Evolutionary conservation across 768 basidiomycete species (phyloP).

Genomic region (Zangia roseola): DNA sequence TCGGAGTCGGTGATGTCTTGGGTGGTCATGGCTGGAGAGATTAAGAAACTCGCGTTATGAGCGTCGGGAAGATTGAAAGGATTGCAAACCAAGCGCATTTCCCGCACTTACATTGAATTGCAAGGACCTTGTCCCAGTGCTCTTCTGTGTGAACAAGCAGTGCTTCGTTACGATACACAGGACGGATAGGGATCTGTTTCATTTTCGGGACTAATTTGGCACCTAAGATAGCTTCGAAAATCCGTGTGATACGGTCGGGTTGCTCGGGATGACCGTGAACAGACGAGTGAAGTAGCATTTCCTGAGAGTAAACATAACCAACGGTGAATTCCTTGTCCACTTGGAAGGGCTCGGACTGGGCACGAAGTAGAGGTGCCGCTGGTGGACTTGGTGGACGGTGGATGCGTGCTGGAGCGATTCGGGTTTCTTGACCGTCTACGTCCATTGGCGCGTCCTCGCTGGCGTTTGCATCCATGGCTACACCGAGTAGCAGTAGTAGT

Average conservation of each 20-base stretch:
- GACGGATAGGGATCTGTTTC: slow-evolving; percentile 74
- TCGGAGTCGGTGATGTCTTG: slow-evolving; percentile 76
- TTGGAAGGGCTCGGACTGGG: slow-evolving; percentile 34
- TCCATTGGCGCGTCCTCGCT: slow-evolving; percentile 26
- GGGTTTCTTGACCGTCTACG: slow-evolving; percentile 22
- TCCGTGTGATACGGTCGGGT: slow-evolving; percentile 73
- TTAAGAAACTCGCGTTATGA: slow-evolving; percentile 16
- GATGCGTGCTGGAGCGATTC: not conserved
- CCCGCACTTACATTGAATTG: slow-evolving; percentile 68
- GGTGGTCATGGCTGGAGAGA: slow-evolving; percentile 59
- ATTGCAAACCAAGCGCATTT: slow-evolving; percentile 1
- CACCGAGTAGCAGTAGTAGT: slow-evolving; percentile 1
- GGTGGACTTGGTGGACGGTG: slow-evolving; percentile 21
- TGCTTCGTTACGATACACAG: slow-evolving; percentile 74
- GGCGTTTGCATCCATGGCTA: slow-evolving; percentile 7
- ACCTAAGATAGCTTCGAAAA: slow-evolving; percentile 64
- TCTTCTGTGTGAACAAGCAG: slow-evolving; percentile 88
- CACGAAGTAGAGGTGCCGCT: slow-evolving; percentile 15
- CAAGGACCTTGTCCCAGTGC: slow-evolving; percentile 88
- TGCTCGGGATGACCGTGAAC: slow-evolving; percentile 72
- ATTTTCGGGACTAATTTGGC: slow-evolving; percentile 65
- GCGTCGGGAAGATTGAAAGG: not conserved
- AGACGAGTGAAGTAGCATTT: slow-evolving; percentile 84
- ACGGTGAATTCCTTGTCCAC: slow-evolving; percentile 39
- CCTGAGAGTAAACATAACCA: slow-evolving; percentile 82